phyloP scores from a whole-genome alignment of 176 grass and related monocot species.

The Cenchrus americanus region DNA sequence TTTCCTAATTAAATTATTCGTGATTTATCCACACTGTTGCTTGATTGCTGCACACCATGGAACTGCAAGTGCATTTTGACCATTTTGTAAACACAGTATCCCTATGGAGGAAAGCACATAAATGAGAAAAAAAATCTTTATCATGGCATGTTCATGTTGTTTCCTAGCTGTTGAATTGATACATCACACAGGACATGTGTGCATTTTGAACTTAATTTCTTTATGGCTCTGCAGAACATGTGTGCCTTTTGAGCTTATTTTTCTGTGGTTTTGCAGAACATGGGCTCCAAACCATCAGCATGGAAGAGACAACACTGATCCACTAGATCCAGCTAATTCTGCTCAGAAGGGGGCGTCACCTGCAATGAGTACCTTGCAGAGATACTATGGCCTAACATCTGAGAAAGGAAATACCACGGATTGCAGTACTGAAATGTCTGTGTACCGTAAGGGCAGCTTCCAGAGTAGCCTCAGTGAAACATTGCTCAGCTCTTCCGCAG shows the following conservation, averaged over 20 bases:
- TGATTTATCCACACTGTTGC: neutral
- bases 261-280: conserved; percentile 39
- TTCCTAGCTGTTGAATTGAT: neutral
- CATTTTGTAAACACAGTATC: neutral
- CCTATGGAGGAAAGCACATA: neutral
- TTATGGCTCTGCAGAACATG: no score
- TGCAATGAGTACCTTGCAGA: conserved; percentile 71
- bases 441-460: conserved; percentile 45
- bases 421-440: conserved; percentile 66
- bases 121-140: neutral
- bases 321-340: conserved; percentile 39
- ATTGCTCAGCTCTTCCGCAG: conserved; percentile 19
- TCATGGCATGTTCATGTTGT: neutral
- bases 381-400: conserved; percentile 66
- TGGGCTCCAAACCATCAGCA: conserved; percentile 46
- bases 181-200: neutral
- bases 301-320: conserved; percentile 27
- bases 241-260: neutral
- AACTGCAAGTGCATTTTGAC: neutral
- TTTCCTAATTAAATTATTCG: neutral
- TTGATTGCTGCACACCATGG: neutral
- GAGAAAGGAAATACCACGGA: conserved; percentile 33
- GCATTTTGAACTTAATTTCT: neutral
- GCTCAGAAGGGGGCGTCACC: conserved; percentile 45
- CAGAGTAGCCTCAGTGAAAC: conserved; percentile 14